Conservation (phyloP, 495 filamentous ascomycete species). For the Ascobolus immersus region DNA sequence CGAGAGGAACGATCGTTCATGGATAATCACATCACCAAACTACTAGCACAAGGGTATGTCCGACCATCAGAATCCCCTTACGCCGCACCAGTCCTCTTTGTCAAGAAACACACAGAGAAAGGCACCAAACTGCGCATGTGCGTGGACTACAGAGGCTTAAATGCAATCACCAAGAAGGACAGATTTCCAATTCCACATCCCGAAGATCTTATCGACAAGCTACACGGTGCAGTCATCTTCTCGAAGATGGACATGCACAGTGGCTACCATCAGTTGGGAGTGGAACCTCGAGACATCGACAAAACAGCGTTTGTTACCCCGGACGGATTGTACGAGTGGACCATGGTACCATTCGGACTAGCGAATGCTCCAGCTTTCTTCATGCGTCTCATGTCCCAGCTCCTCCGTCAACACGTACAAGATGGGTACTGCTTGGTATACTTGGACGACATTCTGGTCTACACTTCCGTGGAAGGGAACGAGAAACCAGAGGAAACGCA, state of each 20-base stretch:
- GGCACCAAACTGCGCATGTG: too few relatives aligned
- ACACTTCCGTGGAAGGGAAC: too few relatives aligned
- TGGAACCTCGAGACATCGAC: constrained; percentile 12
- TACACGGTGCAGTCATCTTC: constrained; percentile 13
- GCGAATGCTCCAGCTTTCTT: constrained; percentile 11
- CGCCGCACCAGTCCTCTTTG: too few relatives aligned
- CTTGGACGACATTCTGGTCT: constrained; percentile 2
- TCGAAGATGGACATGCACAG: not conserved
- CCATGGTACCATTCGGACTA: constrained; percentile 9
- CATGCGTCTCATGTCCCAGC: constrained; percentile 14
- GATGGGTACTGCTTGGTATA: not conserved
- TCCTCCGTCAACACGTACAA: too few relatives aligned
- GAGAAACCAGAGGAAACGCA: not conserved
- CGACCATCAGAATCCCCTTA: too few relatives aligned
- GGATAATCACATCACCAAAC: too few relatives aligned
- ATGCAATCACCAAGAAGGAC: constrained; percentile 21
- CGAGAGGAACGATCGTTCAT: too few relatives aligned
- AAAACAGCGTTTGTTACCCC: constrained; percentile 14
- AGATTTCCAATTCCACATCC: constrained; percentile 22
- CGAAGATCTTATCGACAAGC: constrained; percentile 18
- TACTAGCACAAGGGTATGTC: too few relatives aligned
- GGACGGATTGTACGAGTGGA: constrained; percentile 1
- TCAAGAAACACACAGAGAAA: too few relatives aligned
- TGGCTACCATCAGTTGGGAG: constrained; percentile 9
- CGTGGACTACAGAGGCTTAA: constrained; percentile 22